Percentiles rank a stretch among this genome's conserved stretches.
phyloP scores from a whole-genome alignment of 2,329 filamentous ascomycete genomes.

The Ustulina deusta region DNA sequence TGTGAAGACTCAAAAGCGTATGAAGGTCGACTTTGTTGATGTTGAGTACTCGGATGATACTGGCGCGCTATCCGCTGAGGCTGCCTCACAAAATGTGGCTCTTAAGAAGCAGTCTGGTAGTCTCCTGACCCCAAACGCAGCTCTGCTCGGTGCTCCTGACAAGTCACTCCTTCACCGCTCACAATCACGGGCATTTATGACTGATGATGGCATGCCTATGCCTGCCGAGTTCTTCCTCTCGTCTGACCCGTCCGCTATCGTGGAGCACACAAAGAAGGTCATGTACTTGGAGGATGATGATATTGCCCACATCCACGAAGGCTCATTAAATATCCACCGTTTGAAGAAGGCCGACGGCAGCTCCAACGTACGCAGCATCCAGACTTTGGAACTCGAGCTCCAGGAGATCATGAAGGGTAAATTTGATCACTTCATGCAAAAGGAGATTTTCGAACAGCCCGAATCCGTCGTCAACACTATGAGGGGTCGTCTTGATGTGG shows the following conservation, averaged over 20 bases:
- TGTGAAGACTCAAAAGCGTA: constrained; percentile 96
- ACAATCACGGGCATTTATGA: constrained; percentile 98
- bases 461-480: constrained; percentile 99
- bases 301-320: constrained; percentile 99
- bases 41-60: constrained; percentile 95
- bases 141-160: constrained; percentile 88
- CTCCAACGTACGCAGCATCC: constrained; percentile 96
- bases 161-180: constrained; percentile 98
- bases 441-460: constrained; percentile 99
- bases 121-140: constrained; percentile 70
- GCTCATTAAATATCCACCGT: constrained; percentile 98
- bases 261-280: constrained; percentile 99
- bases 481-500: constrained; percentile 95
- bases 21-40: constrained; percentile 99
- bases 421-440: constrained; percentile 99
- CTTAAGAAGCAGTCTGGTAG: constrained; percentile 86
- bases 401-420: constrained; percentile 99
- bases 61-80: constrained; percentile 86
- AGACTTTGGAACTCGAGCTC: constrained; percentile 97
- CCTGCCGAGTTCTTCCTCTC: constrained; percentile 99
- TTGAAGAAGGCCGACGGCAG: constrained; percentile 96
- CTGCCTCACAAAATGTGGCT: constrained; percentile 94
- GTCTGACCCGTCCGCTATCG: constrained; percentile 96
- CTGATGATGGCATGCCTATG: constrained; percentile 97
- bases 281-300: constrained; percentile 99